A percentile compares a stretch with the other conserved stretches of the same genome.
phyloP scores from a whole-genome alignment of 106 monocot genomes.

The Dendrobium nobile region DNA sequence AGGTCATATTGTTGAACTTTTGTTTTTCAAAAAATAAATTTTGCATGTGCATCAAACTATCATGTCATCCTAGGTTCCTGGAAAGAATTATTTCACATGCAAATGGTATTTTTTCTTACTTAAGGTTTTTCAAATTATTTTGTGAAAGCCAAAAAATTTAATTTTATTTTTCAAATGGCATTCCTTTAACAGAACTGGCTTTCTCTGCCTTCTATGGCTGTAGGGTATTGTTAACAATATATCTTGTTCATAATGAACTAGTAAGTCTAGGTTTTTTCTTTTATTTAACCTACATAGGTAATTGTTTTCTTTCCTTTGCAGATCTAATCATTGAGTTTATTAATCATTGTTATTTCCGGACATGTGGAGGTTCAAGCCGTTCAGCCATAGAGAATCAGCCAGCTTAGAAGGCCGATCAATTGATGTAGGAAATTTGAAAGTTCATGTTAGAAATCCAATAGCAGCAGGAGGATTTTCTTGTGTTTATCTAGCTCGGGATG shows the following conservation, averaged over 20 bases:
- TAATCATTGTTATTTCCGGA: background rate
- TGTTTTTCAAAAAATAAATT: background rate
- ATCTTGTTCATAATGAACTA: background rate
- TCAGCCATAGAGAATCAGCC: slow-evolving; percentile 37
- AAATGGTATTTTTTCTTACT: background rate
- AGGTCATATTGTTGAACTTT: background rate
- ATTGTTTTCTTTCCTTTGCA: background rate
- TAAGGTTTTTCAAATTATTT: background rate
- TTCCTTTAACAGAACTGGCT: background rate
- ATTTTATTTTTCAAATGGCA: background rate
- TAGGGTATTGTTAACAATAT: background rate
- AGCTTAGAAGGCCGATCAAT: slow-evolving; percentile 50
- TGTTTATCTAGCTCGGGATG: slow-evolving; percentile 43
- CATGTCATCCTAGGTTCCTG: background rate
- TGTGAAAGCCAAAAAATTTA: background rate
- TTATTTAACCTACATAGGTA: background rate
- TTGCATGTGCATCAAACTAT: background rate
- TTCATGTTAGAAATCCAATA: slow-evolving; percentile 35
- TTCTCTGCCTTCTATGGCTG: background rate
- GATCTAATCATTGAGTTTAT: background rate
- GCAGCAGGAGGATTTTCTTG: slow-evolving; percentile 55
- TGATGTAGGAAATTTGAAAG: slow-evolving; percentile 43
- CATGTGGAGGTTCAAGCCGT: slow-evolving; percentile 64
- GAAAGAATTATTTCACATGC: background rate
- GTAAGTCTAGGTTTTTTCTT: background rate